Conservation (phyloP, 306 rosid genomes). For the Purshia tridentata region DNA sequence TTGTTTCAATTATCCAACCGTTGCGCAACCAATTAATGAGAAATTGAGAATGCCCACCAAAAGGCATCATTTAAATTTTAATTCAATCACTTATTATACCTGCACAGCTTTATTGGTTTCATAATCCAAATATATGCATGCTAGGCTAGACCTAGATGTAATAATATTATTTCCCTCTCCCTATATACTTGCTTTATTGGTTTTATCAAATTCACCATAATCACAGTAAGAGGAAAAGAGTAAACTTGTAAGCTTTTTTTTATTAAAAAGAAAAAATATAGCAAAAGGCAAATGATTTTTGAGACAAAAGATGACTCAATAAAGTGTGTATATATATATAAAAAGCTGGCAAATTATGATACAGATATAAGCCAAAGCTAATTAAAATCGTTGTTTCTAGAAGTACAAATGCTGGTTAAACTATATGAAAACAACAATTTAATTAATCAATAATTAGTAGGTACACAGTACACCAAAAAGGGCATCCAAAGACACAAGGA, state of each 20-base stretch:
- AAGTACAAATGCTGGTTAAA: not conserved
- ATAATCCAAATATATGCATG: not conserved
- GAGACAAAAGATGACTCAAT: conserved; percentile 16
- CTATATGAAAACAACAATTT: not conserved
- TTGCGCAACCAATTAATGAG: not conserved
- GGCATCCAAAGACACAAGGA: conserved; percentile 46
- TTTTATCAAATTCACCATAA: conserved; percentile 1
- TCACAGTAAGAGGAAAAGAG: conserved; percentile 6
- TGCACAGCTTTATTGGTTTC: too few relatives aligned
- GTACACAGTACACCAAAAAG: conserved; percentile 21
- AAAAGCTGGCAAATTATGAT: too few relatives aligned
- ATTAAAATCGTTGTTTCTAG: too few relatives aligned
- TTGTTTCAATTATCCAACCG: not conserved
- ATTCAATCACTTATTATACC: not conserved
- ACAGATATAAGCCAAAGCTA: too few relatives aligned
- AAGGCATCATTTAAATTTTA: not conserved
- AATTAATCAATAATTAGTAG: too few relatives aligned
- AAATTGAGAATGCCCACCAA: not conserved
- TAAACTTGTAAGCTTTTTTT: conserved; percentile 10
- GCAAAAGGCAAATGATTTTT: conserved; percentile 29
- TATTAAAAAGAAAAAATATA: not conserved
- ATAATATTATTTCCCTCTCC: not conserved
- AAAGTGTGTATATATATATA: too few relatives aligned
- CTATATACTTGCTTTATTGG: too few relatives aligned
- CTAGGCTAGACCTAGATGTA: not conserved